Conservation (phyloP, 805 yeast genomes). For the Lachancea kluyveri region DNA sequence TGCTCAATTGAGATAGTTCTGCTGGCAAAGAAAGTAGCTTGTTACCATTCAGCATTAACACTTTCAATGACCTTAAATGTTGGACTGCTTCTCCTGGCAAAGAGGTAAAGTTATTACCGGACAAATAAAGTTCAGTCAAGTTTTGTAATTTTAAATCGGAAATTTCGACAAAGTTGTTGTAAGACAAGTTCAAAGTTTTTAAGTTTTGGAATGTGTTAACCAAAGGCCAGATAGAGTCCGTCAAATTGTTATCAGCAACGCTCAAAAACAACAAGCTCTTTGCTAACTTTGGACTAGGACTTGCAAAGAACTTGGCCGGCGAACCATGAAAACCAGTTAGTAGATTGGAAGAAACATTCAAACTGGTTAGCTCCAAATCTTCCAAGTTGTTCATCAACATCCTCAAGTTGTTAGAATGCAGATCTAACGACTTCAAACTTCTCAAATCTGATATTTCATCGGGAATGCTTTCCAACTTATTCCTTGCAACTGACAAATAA, state of each 20-base stretch:
- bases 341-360: constrained; percentile 72
- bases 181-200: constrained; percentile 65
- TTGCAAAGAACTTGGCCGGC: constrained; percentile 39
- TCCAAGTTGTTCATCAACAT: constrained; percentile 61
- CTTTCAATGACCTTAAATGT: constrained; percentile 52
- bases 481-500: constrained; percentile 63
- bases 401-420: constrained; percentile 80
- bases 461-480: constrained; percentile 71
- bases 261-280: constrained; percentile 51
- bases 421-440: constrained; percentile 60
- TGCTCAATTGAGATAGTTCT: constrained; percentile 64
- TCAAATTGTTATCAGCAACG: constrained; percentile 77
- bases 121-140: constrained; percentile 61
- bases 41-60: constrained; percentile 73
- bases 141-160: constrained; percentile 62
- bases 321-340: constrained; percentile 37
- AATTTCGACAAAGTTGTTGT: constrained; percentile 77
- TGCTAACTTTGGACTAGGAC: constrained; percentile 30
- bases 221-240: constrained; percentile 68
- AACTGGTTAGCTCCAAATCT: constrained; percentile 49
- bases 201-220: constrained; percentile 55
- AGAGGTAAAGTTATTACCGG: constrained; percentile 76
- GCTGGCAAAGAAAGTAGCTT: constrained; percentile 83
- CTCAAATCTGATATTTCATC: constrained; percentile 52
- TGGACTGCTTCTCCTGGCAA: constrained; percentile 79